A percentile compares a stretch with the other conserved stretches of the same genome.
Evolutionary conservation across 2,329 filamentous ascomycete genomes (phyloP).

Genomic region (Epichloe sibirici): DNA sequence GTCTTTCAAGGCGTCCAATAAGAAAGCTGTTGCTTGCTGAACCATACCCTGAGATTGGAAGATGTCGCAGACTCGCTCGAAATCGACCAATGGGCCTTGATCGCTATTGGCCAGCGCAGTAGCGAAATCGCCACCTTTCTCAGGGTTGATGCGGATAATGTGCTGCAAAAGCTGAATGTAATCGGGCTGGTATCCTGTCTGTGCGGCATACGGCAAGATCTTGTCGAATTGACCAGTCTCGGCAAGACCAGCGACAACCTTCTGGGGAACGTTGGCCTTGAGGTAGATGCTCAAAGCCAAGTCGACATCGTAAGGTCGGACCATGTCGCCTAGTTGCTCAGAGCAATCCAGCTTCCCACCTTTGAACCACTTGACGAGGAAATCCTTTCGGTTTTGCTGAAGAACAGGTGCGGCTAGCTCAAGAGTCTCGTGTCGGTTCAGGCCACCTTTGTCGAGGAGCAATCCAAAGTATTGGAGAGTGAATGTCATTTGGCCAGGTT

Average conservation of each 20-base stretch:
- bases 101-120: slow-evolving; percentile 85
- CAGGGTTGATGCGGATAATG: slow-evolving; percentile 79
- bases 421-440: slow-evolving; percentile 89
- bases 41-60: slow-evolving; percentile 98
- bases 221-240: slow-evolving; percentile 96
- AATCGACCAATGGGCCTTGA: slow-evolving; percentile 74
- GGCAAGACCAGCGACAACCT: slow-evolving; percentile 89
- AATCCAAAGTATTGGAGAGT: slow-evolving; percentile 98
- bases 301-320: slow-evolving; percentile 78
- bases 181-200: slow-evolving; percentile 85
- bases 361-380: slow-evolving; percentile 95
- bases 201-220: slow-evolving; percentile 81
- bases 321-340: slow-evolving; percentile 89
- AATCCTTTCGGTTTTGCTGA: slow-evolving; percentile 84
- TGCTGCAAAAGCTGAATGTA: slow-evolving; percentile 87
- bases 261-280: slow-evolving; percentile 79
- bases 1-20: slow-evolving; percentile 88
- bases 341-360: slow-evolving; percentile 95
- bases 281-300: slow-evolving; percentile 83
- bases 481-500: slow-evolving; percentile 77
- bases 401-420: slow-evolving; percentile 89
- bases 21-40: slow-evolving; percentile 94
- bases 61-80: slow-evolving; percentile 91
- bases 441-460: slow-evolving; percentile 83
- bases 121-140: slow-evolving; percentile 91